Percentiles rank a stretch among this genome's conserved stretches.
These are phyloP conservation scores for Eucalyptus albens DNA, from an alignment of 345 rosid genomes.

Conservation along the genomic window DNA sequence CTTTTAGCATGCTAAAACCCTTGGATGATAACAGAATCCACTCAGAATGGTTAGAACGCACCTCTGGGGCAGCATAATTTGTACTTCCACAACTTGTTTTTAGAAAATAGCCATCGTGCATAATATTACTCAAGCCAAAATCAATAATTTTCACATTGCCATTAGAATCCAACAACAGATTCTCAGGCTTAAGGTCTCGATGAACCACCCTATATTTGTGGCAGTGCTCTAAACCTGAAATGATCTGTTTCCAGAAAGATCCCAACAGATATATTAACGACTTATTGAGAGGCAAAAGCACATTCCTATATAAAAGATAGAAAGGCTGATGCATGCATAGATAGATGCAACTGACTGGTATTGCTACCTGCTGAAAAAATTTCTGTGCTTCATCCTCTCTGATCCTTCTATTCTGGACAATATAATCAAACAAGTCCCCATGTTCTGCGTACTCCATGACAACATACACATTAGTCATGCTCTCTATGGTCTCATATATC, in stretches of 20 bases:
- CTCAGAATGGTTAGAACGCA: not conserved
- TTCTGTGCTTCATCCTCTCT: slow-evolving; percentile 92
- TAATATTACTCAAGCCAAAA: slow-evolving; percentile 91
- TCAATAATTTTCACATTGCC: slow-evolving; percentile 92
- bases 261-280: not conserved
- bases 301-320: not conserved
- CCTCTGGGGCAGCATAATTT: slow-evolving; percentile 96
- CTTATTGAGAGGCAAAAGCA: not conserved
- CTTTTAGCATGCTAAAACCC: not conserved
- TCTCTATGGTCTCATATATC: slow-evolving; percentile 90
- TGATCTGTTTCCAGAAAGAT: slow-evolving; percentile 47
- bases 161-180: slow-evolving; percentile 84
- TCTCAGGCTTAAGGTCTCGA: slow-evolving; percentile 96
- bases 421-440: slow-evolving; percentile 94
- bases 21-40: not conserved
- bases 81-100: slow-evolving; percentile 97
- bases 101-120: slow-evolving; percentile 93
- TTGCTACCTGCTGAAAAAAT: slow-evolving; percentile 83
- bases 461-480: slow-evolving; percentile 63
- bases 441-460: slow-evolving; percentile 92
- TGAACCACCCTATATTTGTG: slow-evolving; percentile 93
- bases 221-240: slow-evolving; percentile 88
- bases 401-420: slow-evolving; percentile 79
- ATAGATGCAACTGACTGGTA: not conserved
- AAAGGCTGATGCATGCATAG: not conserved